Conservation (phyloP, 1,284 basidiomycete species). For the Ustilago cynodontis region DNA sequence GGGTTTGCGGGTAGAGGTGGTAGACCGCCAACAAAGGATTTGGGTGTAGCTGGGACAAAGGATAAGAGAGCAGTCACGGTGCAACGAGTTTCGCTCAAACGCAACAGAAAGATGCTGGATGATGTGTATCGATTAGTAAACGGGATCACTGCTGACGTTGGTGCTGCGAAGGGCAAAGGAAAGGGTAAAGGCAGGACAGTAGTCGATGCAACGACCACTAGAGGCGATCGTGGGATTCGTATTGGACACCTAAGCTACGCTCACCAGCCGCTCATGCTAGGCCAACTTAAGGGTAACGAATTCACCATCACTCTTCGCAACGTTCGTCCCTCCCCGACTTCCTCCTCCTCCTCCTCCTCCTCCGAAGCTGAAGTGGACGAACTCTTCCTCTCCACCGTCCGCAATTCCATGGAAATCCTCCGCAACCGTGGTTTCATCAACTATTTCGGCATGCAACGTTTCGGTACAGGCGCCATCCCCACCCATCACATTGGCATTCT, state of each 20-base stretch:
- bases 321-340: conserved; percentile 59
- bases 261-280: conserved; percentile 84
- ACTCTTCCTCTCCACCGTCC: conserved; percentile 73
- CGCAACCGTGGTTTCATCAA: conserved; percentile 93
- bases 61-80: conserved; percentile 97
- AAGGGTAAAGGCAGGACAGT: conserved; percentile 43
- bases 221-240: conserved; percentile 78
- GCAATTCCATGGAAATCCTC: conserved; percentile 82
- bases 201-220: conserved; percentile 29
- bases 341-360: conserved; percentile 16
- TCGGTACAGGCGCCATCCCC: conserved; percentile 94
- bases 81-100: conserved; percentile 86
- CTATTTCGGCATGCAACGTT: conserved; percentile 99
- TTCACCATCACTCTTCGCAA: conserved; percentile 94
- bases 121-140: conserved; percentile 81
- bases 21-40: conserved; percentile 72
- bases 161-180: conserved; percentile 15
- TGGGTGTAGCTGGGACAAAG: conserved; percentile 94
- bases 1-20: conserved; percentile 30
- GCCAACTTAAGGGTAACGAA: conserved; percentile 94
- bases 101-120: conserved; percentile 82
- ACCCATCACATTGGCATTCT: conserved; percentile 94
- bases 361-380: neutral
- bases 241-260: conserved; percentile 89
- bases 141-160: conserved; percentile 61